Base-by-base conservation (phyloP, 768 basidiomycete species). In the Xerocomus brunneocitrinus region DNA sequence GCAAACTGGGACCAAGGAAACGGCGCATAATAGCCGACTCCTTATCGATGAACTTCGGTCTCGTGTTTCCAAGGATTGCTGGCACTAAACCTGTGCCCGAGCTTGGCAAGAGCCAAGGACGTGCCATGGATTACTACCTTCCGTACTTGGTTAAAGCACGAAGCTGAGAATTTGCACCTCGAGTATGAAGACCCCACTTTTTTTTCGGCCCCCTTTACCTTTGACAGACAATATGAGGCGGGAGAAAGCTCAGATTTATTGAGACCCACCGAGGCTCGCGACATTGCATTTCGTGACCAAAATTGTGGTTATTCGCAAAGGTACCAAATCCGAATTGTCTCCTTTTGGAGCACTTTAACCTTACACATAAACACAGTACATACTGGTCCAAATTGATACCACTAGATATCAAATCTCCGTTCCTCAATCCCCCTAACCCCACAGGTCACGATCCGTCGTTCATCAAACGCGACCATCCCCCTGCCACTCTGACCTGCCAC, bases 401-500 rank as follows among this genome's bases (percentile, higher is more conserved):
- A 19, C 55, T 66, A 71, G n/a, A 73, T 52, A 55, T 73, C 71
- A 31, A 71, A 71, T 45, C 69, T 59, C 38, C 71, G 65, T 12
- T 71, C 68, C 50, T 71, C 71, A 35, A 69, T 53, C 35, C 69
- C 71, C 41, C 60, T 58, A 8, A 59, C 55, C 22, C 67, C 65
- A 30, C 72, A 68, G 22, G 69, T 85, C 56, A 89, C 76, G 50
- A 90, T 87, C 61, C 82, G 73, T 62, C 86, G 78, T 55, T 90
- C 89, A 61, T 91, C 89, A 65, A 91, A 91, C 25, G 75, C 77
- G 41, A 89, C 75, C 5, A 76, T 76, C 7, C 82, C 78, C 54
- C 66, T 32, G 34, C 46, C 53, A 46, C 51, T 48, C 44, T 59
- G 47, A 62, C 77, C 74, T 35, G 73, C 75, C 5, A 52, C 39